A percentile compares a stretch with the other conserved stretches of the same genome.
Evolutionary conservation across 2,329 filamentous ascomycete genomes (phyloP).

Genomic region (Magnaporthiopsis poae): DNA sequence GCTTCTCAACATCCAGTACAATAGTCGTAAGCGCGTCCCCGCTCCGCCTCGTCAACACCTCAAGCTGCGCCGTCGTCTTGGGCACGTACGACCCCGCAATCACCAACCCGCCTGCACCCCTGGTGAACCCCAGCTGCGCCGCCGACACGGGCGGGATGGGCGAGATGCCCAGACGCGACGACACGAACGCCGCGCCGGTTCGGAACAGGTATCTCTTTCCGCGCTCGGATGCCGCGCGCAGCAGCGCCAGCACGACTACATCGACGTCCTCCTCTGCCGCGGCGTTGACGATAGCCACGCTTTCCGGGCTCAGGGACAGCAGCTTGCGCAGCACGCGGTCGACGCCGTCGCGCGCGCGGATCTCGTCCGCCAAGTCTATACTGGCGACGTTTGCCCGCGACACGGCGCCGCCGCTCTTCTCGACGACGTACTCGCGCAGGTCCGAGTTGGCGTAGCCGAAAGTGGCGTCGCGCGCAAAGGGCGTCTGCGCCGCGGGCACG

Average conservation of each 20-base stretch:
- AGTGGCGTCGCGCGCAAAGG: conserved; percentile 46
- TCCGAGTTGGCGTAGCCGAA: conserved; percentile 49
- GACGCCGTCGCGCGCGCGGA: conserved; percentile 32
- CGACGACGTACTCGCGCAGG: conserved; percentile 40
- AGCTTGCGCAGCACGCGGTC: conserved; percentile 32
- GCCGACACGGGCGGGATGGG: conserved; percentile 41
- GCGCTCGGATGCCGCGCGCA: conserved; percentile 22
- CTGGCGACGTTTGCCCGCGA: conserved; percentile 28
- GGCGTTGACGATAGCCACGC: conserved; percentile 39
- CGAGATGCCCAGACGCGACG: conserved; percentile 40
- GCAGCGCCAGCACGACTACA: conserved; percentile 40
- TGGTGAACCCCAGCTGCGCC: conserved; percentile 28
- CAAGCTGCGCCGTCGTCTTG: conserved; percentile 47
- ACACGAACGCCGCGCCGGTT: conserved; percentile 33
- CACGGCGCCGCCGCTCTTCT: conserved; percentile 40
- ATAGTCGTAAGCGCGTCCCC: conserved; percentile 33
- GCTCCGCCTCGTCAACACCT: conserved; percentile 28
- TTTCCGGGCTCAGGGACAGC: conserved; percentile 23
- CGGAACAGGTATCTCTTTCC: conserved; percentile 29
- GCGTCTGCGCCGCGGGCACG: conserved; percentile 42
- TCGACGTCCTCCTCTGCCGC: conserved; percentile 42
- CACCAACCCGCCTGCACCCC: conserved; percentile 37
- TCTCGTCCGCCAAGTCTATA: conserved; percentile 33
- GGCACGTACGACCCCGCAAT: conserved; percentile 50
- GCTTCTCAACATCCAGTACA: conserved; percentile 36